phyloP scores from a whole-genome alignment of 345 rosid species.

The Populus nigra region DNA sequence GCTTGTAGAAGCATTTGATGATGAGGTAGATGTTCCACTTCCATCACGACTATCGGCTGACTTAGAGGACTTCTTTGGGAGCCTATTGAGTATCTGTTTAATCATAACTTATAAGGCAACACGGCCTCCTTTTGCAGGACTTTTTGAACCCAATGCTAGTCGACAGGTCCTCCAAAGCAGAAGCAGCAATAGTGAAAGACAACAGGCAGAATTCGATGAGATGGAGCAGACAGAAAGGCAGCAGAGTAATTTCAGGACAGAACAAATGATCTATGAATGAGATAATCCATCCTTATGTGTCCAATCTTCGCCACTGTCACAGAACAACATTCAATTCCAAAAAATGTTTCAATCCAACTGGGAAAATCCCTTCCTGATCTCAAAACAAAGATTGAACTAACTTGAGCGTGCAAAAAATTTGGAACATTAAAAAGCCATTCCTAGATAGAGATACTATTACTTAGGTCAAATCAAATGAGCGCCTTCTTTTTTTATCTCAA shows the following conservation, averaged over 20 bases:
- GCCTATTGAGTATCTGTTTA: conserved; percentile 56
- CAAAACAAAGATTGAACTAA: conserved; percentile 22
- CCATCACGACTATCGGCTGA: conserved; percentile 54
- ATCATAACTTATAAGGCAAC: conserved; percentile 40
- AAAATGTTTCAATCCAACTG: conserved; percentile 8
- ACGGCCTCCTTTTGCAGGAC: conserved; percentile 10
- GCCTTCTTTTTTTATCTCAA: background rate
- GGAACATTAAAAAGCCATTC: background rate
- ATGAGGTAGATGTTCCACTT: conserved; percentile 41
- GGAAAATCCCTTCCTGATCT: conserved; percentile 16
- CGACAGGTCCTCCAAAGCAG: conserved; percentile 14
- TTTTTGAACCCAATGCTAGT: conserved; percentile 3
- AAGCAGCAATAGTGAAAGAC: background rate
- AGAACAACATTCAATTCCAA: background rate
- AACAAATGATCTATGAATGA: conserved; percentile 7
- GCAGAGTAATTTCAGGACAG: conserved; percentile 5
- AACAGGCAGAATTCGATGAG: background rate
- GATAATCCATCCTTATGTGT: background rate
- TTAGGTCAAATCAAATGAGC: background rate
- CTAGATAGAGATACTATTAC: too few species aligned
- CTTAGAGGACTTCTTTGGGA: conserved; percentile 58
- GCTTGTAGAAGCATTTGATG: conserved; percentile 35
- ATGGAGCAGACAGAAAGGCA: background rate
- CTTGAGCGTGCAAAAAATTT: conserved; percentile 9
- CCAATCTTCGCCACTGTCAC: background rate